Evolutionary conservation across 2,329 filamentous ascomycete genomes (phyloP), one percentile per base, ranked within the genome.

Genomic region (Nemania sp.): DNA sequence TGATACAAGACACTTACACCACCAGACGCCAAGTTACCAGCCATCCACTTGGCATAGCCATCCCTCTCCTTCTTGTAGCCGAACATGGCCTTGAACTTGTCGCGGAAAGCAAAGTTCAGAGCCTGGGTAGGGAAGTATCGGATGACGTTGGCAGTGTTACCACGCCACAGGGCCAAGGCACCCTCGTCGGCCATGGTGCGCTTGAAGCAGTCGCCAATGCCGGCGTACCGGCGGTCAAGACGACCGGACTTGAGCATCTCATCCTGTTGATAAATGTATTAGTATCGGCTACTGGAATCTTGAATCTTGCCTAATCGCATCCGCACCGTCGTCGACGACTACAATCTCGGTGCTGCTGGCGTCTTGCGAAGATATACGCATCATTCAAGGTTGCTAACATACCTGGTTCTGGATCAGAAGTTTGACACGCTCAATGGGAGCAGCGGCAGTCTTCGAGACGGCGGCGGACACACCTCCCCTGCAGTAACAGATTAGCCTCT

Each of bases 51-150:
- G 79, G 83, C 86, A 83, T 99, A 99, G 77, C 95, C 95, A 81
- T 99, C 95, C 83, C 89, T 90, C 69, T 99, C 95, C 91, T 98
- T 98, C 92, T 98, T 99, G 92, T 92, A 99, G 79, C 92, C 91
- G 90, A 99, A 99, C 93, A 99, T 96, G 79, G 90, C 87, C 92
- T 99, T 99, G 92, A 97, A 99, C 89, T 96, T 97, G 83, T 99
- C 95, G 83, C 95, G 95, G 95, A 99, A 99, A 80, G 95, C 95
- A 79, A 99, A 99, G 93, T 99, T 99, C 81, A 99, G 87, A 76
- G 95, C 95, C 89, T 99, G 95, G 81, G 95, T 99, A 74, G 95
- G 95, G 92, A 99, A 99, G 87, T 99, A 99, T 90, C 95, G 95
- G 88, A 99, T 97, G 83, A 99, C 95, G 90, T 99, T 99, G 92